Percentiles rank a stretch among this genome's conserved stretches.
Conservation (phyloP, 1,139 yeast genomes). For the Nakaseomyces kungkrabaensis region DNA sequence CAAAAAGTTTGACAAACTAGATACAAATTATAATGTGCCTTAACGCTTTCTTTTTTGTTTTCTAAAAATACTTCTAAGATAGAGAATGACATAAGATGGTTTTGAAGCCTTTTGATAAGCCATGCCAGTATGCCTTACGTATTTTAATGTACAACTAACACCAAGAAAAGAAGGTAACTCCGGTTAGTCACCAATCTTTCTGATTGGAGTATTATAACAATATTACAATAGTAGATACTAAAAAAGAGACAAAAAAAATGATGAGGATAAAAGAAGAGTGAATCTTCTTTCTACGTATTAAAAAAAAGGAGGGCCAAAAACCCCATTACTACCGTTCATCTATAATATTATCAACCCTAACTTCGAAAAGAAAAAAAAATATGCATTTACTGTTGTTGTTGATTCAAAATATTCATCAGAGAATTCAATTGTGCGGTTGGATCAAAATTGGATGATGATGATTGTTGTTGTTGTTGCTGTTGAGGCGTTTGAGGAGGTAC, state of each 20-base stretch:
- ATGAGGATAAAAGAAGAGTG: background rate
- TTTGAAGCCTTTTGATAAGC: no score
- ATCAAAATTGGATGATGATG: constrained; percentile 21
- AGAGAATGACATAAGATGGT: no score
- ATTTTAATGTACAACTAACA: background rate
- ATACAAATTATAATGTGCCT: no score
- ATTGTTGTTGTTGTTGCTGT: constrained; percentile 13
- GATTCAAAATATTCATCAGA: constrained; percentile 34
- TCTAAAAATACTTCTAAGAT: no score
- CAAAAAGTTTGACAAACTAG: no score
- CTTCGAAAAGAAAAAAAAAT: no score
- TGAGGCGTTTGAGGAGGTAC: constrained; percentile 13
- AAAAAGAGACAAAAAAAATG: background rate
- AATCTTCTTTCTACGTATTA: background rate
- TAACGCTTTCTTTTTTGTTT: no score
- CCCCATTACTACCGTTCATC: background rate
- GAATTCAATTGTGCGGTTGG: constrained; percentile 34
- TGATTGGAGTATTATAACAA: background rate
- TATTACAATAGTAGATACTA: constrained; percentile 1
- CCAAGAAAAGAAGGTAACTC: background rate
- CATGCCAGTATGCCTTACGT: background rate
- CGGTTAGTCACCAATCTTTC: background rate
- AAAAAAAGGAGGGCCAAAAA: background rate
- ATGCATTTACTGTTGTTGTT: constrained; percentile 16
- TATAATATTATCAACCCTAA: background rate